phyloP scores from a whole-genome alignment of 192 early-diverging fungal genomes.

The Linnemannia hyalina region DNA sequence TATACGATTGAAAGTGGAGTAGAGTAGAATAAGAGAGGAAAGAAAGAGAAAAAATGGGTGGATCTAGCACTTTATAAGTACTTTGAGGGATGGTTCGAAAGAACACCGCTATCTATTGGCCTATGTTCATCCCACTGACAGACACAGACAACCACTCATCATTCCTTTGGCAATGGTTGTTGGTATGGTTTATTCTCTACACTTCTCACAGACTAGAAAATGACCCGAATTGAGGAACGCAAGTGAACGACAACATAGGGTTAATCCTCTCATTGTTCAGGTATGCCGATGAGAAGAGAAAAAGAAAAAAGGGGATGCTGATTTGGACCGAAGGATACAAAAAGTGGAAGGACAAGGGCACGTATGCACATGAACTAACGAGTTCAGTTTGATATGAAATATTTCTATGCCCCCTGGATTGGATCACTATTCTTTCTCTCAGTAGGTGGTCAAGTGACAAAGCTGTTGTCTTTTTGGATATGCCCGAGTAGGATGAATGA shows the following conservation, averaged over 20 bases:
- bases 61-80: not conserved
- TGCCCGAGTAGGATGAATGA: constrained; percentile 24
- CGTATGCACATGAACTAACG: not conserved
- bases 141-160: not conserved
- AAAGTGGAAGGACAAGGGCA: constrained; percentile 12
- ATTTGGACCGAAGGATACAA: constrained; percentile 42
- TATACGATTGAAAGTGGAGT: not conserved
- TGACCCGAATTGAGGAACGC: not conserved
- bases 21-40: not conserved
- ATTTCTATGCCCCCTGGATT: constrained; percentile 15
- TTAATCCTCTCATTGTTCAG: not conserved
- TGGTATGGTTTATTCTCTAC: not conserved
- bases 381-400: constrained; percentile 40
- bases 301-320: constrained; percentile 12
- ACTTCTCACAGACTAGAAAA: not conserved
- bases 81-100: not conserved
- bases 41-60: constrained; percentile 4
- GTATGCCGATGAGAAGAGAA: not conserved
- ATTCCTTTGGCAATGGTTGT: not conserved
- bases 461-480: not conserved
- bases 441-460: not conserved
- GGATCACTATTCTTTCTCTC: not conserved
- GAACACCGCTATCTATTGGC: not conserved
- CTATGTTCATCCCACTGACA: not conserved
- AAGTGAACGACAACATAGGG: not conserved